Conservation (phyloP, 495 filamentous ascomycete species). For the Bacidia gigantensis region DNA sequence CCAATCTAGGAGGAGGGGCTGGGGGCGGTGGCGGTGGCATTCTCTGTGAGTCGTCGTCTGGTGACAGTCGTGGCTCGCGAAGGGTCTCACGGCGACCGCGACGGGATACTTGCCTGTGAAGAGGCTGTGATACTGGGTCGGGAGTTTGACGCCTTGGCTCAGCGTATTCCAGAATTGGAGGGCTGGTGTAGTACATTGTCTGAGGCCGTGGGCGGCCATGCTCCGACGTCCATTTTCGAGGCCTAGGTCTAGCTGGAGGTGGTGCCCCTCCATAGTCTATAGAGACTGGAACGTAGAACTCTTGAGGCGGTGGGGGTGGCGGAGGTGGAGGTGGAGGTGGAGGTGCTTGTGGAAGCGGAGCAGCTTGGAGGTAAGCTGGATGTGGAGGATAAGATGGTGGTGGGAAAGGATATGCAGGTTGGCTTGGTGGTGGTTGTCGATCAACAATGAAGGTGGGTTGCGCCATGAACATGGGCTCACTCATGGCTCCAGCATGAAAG, state of each 20-base stretch:
- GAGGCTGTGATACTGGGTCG: slow-evolving; percentile 2
- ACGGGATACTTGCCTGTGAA: slow-evolving; percentile 9
- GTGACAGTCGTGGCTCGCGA: slow-evolving; percentile 15
- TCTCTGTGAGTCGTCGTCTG: slow-evolving; percentile 31
- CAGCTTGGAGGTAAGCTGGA: slow-evolving; percentile 23
- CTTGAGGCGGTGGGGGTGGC: slow-evolving; percentile 3
- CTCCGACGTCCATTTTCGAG: slow-evolving; percentile 15
- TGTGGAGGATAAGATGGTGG: slow-evolving; percentile 13
- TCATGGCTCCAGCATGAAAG: slow-evolving; percentile 27
- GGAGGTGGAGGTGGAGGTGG: slow-evolving; percentile 7
- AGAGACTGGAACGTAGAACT: slow-evolving; percentile 6
- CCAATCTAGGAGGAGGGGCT: slow-evolving; percentile 12
- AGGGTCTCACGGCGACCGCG: slow-evolving; percentile 14
- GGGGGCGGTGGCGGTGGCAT: slow-evolving; percentile 32
- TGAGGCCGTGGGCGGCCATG: slow-evolving; percentile 8
- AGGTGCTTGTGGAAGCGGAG: slow-evolving; percentile 18
- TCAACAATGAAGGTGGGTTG: slow-evolving; percentile 4
- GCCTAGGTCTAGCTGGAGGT: slow-evolving; percentile 13
- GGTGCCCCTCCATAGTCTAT: slow-evolving; percentile 21
- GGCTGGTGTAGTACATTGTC: slow-evolving; percentile 8
- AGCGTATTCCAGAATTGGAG: slow-evolving; percentile 15
- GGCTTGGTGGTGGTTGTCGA: slow-evolving; percentile 2
- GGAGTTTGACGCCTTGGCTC: slow-evolving; percentile 3
- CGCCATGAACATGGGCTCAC: slow-evolving; percentile 5
- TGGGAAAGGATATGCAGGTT: slow-evolving; percentile 13